Base-by-base conservation (phyloP, 108 stramenopile species). In the Aurantiochytrium sp. region DNA sequence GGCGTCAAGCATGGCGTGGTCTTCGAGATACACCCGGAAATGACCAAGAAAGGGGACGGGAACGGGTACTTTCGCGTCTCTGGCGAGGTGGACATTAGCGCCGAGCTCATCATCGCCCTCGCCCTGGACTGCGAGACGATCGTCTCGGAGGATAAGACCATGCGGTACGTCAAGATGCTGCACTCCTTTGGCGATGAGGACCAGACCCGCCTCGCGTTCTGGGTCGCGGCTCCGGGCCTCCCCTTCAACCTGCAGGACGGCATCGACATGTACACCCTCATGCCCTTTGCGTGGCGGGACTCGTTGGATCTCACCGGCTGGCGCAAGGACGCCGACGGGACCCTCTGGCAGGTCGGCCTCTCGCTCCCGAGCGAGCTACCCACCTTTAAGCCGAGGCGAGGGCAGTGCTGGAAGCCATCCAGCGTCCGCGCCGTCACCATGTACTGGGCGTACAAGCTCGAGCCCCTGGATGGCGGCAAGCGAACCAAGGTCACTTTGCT, bases 261-360 rank as follows among this genome's bases (percentile, higher is more conserved):
- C 59, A 65, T 65, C 34, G 59, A 65, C 34, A 65, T 65, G 59
- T 65, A 65, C 59, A 65, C 59, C 0, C 59, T 65, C 19, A 21
- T 81, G 42, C 73, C 73, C 6, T 81, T 81, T 81, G 42, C 39
- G 73, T 81, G 73, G 73, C 73, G 73, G 21, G 73, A 81, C 30
- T 6, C 19, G 17, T 6, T 42, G 36, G 73, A 81, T 30, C 39
- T 81, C 39, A 22, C 73, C 24, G 45, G 42, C 45, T 81, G 73
- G 73, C 73, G 45, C 36, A 4, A 24, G 19, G 73, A 81, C 45
- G 45, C n/a, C 15, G 73, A 81, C 45, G 73, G 73, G 10, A 81
- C 73, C 19, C 21, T 81, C 39, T 81, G 73, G 73, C 73, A 81
- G 32, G 3, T 48, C 12, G 73, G 19, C 17, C 6, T 24, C 2